phyloP scores from a whole-genome alignment of 768 basidiomycete genomes.

The Favolaschia claudopus region DNA sequence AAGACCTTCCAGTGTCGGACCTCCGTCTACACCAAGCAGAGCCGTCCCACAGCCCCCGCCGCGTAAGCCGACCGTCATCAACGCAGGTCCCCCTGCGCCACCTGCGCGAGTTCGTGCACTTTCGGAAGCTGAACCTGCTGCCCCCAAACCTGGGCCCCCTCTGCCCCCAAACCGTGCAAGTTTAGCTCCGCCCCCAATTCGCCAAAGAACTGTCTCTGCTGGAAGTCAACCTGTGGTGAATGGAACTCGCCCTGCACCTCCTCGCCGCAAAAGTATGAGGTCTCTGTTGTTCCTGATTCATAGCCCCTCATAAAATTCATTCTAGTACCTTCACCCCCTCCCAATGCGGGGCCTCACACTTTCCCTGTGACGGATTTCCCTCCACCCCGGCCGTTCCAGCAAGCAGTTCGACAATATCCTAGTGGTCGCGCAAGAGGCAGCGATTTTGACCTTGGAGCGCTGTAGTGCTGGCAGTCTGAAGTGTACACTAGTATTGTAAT shows the following conservation, averaged over 20 bases:
- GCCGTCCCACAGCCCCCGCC: constrained; percentile 53
- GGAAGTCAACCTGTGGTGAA: constrained; percentile 24
- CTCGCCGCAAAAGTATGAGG: constrained; percentile 59
- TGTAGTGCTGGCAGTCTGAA: constrained; percentile 34
- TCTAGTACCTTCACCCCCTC: constrained; percentile 58
- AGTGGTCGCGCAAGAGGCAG: constrained; percentile 76
- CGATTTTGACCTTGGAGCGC: constrained; percentile 63
- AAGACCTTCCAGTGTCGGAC: constrained; percentile 46
- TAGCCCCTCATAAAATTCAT: constrained; percentile 15
- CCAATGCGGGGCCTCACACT: constrained; percentile 70
- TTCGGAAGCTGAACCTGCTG: constrained; percentile 51
- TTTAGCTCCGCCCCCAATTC: constrained; percentile 32
- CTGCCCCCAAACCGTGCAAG: constrained; percentile 36
- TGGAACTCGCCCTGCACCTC: constrained; percentile 37
- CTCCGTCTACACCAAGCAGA: constrained; percentile 36
- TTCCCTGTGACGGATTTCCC: constrained; percentile 85
- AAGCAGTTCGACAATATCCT: constrained; percentile 59
- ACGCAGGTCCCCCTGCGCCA: constrained; percentile 32
- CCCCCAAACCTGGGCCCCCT: constrained; percentile 40
- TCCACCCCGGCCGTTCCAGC: constrained; percentile 70
- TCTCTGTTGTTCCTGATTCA: constrained; percentile 5
- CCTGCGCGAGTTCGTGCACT: constrained; percentile 50
- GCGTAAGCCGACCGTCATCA: constrained; percentile 31
- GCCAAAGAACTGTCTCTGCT: constrained; percentile 30
- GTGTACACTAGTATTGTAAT: constrained; percentile 12